Percentiles rank a stretch among this genome's conserved stretches.
Evolutionary conservation across 108 stramenopile species (phyloP).

Genomic region (Conticribra weissflogii): DNA sequence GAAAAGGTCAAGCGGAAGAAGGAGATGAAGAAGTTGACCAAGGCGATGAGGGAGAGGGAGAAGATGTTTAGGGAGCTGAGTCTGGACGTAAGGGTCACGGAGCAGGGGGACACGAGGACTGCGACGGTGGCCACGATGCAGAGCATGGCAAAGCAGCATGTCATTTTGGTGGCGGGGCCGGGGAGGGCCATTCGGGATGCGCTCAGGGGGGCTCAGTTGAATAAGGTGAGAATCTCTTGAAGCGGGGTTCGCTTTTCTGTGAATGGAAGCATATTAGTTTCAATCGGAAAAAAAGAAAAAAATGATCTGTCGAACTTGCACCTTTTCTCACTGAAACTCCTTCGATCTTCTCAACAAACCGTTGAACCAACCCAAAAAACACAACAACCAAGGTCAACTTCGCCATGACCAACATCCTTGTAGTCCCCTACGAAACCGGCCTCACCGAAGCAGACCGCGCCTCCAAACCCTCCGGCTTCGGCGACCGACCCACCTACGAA

Average conservation of each 20-base stretch:
- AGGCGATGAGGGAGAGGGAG: conserved; percentile 66
- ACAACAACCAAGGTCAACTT: conserved; percentile 46
- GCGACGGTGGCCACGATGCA: conserved; percentile 69
- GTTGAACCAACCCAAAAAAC: neutral
- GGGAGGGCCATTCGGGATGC: conserved; percentile 76
- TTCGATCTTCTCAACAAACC: no score
- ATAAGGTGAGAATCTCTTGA: conserved; percentile 66
- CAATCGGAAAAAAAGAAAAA: no score
- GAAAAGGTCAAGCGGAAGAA: conserved; percentile 69
- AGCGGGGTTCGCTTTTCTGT: no score
- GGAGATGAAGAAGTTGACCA: conserved; percentile 48
- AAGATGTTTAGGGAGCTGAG: conserved; percentile 40
- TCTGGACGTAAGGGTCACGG: conserved; percentile 64
- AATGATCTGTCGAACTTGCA: no score
- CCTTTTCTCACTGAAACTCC: no score
- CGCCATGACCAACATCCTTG: conserved; percentile 78
- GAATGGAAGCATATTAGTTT: no score
- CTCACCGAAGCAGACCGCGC: conserved; percentile 34
- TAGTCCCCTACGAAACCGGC: conserved; percentile 82
- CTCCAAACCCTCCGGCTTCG: conserved; percentile 68
- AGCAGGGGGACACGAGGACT: conserved; percentile 52
- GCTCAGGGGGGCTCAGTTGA: conserved; percentile 74
- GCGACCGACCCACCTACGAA: conserved; percentile 72
- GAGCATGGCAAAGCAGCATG: conserved; percentile 71
- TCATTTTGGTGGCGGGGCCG: conserved; percentile 84